phyloP scores from a whole-genome alignment of 768 basidiomycete genomes.

The Rhodocollybia butyracea region DNA sequence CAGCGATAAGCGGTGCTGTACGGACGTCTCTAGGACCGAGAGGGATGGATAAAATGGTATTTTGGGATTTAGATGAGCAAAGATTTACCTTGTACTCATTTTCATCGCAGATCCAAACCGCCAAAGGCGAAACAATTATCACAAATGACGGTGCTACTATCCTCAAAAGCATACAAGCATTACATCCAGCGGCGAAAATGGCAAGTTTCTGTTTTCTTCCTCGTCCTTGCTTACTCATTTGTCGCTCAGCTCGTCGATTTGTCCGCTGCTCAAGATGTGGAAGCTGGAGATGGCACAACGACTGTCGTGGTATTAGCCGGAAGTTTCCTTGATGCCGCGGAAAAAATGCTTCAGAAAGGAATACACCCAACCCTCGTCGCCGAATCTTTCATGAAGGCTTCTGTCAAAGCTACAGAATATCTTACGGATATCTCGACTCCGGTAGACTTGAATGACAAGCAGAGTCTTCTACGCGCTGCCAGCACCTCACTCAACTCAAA shows the following conservation, averaged over 20 bases:
- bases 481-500: constrained; percentile 97
- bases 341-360: constrained; percentile 94
- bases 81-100: constrained; percentile 8
- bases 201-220: constrained; percentile 35
- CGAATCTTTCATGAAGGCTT: constrained; percentile 91
- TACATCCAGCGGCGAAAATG: constrained; percentile 99
- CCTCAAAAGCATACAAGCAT: constrained; percentile 88
- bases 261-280: constrained; percentile 96
- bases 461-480: constrained; percentile 85
- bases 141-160: constrained; percentile 99
- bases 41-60: constrained; percentile 99
- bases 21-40: constrained; percentile 93
- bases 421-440: constrained; percentile 90
- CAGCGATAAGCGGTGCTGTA: constrained; percentile 97
- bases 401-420: constrained; percentile 90
- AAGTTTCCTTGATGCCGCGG: constrained; percentile 87
- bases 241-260: constrained; percentile 84
- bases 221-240: neutral
- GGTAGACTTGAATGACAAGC: constrained; percentile 85
- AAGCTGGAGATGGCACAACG: constrained; percentile 98
- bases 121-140: constrained; percentile 95
- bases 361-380: constrained; percentile 98
- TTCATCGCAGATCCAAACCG: constrained; percentile 78
- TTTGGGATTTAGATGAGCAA: constrained; percentile 13
- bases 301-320: constrained; percentile 97